phyloP scores from a whole-genome alignment of 805 yeast genomes.

The Zygoascus ofunaensis region DNA sequence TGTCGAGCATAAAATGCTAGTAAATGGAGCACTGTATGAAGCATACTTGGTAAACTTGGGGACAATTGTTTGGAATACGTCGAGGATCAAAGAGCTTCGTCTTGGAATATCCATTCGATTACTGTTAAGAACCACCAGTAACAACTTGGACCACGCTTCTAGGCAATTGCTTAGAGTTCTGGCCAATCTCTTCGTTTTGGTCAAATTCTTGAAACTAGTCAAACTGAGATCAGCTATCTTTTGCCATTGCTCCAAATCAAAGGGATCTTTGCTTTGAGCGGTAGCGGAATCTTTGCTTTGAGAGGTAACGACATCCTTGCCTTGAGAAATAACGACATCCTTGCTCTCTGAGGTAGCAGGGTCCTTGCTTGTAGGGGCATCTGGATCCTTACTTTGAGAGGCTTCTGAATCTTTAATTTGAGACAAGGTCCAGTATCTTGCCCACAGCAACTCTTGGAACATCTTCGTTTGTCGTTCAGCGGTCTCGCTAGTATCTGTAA shows the following conservation, averaged over 20 bases:
- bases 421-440: no score
- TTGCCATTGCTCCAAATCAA: not conserved
- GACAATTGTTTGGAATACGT: constrained; percentile 62
- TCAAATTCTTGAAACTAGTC: not conserved
- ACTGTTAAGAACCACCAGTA: constrained; percentile 63
- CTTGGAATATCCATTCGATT: constrained; percentile 38
- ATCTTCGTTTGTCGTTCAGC: not conserved
- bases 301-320: no score
- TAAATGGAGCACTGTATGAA: constrained; percentile 52
- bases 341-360: no score
- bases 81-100: constrained; percentile 60
- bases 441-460: not conserved
- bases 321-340: no score
- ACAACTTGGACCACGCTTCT: constrained; percentile 76
- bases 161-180: constrained; percentile 33
- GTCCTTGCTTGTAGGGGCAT: no score
- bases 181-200: not conserved
- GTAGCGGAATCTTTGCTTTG: no score
- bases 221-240: not conserved
- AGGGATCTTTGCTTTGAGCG: no score
- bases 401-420: no score
- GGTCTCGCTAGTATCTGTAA: not conserved
- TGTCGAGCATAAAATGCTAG: constrained; percentile 69
- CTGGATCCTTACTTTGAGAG: no score
- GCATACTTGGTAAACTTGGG: constrained; percentile 73